Percentiles rank a stretch among this genome's conserved stretches.
Conservation (phyloP, 176 grass and related monocot species). For the Carex pumila region DNA sequence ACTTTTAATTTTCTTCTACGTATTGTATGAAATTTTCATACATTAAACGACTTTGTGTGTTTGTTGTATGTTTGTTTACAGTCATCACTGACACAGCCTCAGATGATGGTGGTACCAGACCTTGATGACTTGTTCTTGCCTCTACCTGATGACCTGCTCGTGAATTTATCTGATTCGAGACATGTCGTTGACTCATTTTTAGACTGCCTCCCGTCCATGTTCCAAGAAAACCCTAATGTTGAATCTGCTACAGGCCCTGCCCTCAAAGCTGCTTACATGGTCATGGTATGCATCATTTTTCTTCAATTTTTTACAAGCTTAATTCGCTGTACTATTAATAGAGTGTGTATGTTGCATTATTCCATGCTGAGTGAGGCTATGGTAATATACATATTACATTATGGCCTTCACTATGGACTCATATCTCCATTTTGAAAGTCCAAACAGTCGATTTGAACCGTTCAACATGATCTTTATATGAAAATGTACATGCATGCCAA, state of each 20-base stretch:
- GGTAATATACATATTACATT: no score
- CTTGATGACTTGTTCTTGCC: conserved; percentile 86
- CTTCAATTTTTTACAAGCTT: conserved; percentile 5
- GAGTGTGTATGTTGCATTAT: neutral
- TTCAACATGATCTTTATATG: no score
- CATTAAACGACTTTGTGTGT: conserved; percentile 5
- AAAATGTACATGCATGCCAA: no score
- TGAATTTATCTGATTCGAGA: conserved; percentile 87
- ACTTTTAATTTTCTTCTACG: neutral
- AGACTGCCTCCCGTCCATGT: conserved; percentile 94
- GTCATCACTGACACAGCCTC: conserved; percentile 90
- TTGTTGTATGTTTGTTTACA: conserved; percentile 33
- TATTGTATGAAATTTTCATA: neutral
- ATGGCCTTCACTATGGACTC: no score
- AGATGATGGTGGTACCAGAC: conserved; percentile 93
- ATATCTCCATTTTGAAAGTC: no score
- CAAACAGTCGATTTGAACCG: no score
- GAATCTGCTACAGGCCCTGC: conserved; percentile 92
- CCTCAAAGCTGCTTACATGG: conserved; percentile 91
- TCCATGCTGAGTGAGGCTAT: neutral
- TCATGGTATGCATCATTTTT: conserved; percentile 62
- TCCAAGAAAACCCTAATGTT: conserved; percentile 75
- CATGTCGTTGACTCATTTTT: conserved; percentile 76
- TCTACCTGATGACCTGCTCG: conserved; percentile 90
- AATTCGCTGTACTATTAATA: conserved; percentile 6